These are phyloP conservation scores for Eucommia ulmoides DNA, from an alignment of 257 asterid genomes.

Conservation along the genomic window DNA sequence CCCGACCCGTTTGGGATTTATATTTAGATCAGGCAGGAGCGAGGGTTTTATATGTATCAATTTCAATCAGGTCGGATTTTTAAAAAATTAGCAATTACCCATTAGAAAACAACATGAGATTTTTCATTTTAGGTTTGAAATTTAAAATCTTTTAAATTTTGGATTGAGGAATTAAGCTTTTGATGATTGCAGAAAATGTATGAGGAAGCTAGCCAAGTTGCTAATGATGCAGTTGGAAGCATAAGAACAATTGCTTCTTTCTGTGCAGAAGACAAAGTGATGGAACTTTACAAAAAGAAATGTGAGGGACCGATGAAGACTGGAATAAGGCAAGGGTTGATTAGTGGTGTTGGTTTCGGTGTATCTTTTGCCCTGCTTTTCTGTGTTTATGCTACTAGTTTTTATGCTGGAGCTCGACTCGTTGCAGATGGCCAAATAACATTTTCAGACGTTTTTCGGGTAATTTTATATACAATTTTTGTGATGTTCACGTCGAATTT, in stretches of 20 bases:
- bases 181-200: conserved; percentile 39
- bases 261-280: conserved; percentile 50
- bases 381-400: conserved; percentile 35
- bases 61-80: background rate
- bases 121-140: too few relatives aligned
- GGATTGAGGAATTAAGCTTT: background rate
- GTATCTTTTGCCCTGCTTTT: conserved; percentile 29
- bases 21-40: too few relatives aligned
- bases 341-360: conserved; percentile 47
- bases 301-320: conserved; percentile 38
- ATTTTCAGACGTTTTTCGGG: conserved; percentile 31
- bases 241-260: conserved; percentile 62
- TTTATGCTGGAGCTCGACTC: conserved; percentile 49
- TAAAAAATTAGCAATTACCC: too few relatives aligned
- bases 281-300: conserved; percentile 38
- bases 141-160: too few relatives aligned
- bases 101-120: too few relatives aligned
- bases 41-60: too few relatives aligned
- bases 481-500: too few relatives aligned
- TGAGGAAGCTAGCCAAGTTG: conserved; percentile 60
- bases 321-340: conserved; percentile 33
- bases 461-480: conserved; percentile 14
- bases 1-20: too few relatives aligned
- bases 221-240: conserved; percentile 55
- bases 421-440: conserved; percentile 33